These are phyloP conservation scores for Jaltomata sinuosa DNA, from an alignment of 257 asterid genomes.

Conservation along the genomic window DNA sequence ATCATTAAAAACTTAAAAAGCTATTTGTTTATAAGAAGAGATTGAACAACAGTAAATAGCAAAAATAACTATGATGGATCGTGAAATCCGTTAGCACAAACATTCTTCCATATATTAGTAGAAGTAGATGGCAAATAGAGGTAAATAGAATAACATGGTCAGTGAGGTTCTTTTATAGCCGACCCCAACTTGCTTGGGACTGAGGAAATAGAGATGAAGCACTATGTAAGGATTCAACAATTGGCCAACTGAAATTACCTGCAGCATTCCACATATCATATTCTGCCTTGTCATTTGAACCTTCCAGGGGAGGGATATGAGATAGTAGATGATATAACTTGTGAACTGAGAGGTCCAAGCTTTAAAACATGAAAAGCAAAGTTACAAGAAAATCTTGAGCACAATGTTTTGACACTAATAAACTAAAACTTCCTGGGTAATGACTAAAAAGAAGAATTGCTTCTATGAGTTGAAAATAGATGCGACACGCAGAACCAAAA, in stretches of 20 bases:
- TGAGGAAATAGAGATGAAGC: neutral
- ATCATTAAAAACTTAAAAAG: neutral
- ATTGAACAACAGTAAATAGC: neutral
- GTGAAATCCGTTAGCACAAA: neutral
- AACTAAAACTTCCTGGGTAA: neutral
- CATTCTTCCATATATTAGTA: neutral
- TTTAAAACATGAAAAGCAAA: conserved; percentile 13
- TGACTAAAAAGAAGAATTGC: neutral
- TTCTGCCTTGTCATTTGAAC: conserved; percentile 26
- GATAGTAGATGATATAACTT: conserved; percentile 59
- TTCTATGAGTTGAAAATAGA: neutral
- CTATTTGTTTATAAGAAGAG: neutral
- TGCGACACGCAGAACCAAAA: neutral
- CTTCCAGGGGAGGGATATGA: conserved; percentile 44
- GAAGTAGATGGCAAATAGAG: neutral
- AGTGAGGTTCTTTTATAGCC: neutral
- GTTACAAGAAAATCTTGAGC: neutral
- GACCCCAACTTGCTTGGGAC: neutral
- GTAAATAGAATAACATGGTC: neutral
- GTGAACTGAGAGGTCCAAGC: conserved; percentile 57
- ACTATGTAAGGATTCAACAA: neutral
- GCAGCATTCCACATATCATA: conserved; percentile 57
- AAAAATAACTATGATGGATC: neutral
- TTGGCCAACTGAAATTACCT: conserved; percentile 26
- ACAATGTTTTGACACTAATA: neutral